Evolutionary conservation across 1,284 basidiomycete genomes (phyloP).

Genomic region (Pulveroboletus sp.): DNA sequence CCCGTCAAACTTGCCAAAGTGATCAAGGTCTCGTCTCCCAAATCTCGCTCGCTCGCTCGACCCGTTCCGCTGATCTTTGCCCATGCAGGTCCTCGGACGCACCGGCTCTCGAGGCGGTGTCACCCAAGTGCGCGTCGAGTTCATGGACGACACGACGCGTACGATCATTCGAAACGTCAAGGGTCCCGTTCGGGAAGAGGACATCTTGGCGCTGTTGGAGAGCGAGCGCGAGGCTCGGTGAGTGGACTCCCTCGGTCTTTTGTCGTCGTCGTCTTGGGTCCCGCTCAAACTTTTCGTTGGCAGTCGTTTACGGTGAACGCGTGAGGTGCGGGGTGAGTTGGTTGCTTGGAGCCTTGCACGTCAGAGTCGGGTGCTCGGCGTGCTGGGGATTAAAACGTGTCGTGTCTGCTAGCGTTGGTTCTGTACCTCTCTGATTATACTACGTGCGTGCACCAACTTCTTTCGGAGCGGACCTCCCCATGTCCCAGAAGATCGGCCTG

Average conservation of each 20-base stretch:
- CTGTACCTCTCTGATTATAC: constrained; percentile 6
- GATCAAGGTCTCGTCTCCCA: constrained; percentile 69
- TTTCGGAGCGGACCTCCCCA: not conserved
- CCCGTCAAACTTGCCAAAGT: constrained; percentile 96
- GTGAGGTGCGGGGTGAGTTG: too few relatives aligned
- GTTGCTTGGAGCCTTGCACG: too few relatives aligned
- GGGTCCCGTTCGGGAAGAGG: constrained; percentile 94
- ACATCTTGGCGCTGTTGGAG: constrained; percentile 97
- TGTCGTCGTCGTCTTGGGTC: not conserved
- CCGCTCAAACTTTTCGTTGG: not conserved
- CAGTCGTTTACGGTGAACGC: constrained; percentile 27
- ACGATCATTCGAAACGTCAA: constrained; percentile 99
- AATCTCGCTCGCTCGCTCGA: not conserved
- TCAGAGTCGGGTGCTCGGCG: too few relatives aligned
- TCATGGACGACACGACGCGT: constrained; percentile 96
- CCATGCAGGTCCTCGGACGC: constrained; percentile 88
- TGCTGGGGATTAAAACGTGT: not conserved
- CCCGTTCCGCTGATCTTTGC: not conserved
- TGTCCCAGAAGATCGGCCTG: not conserved
- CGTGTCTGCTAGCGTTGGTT: not conserved
- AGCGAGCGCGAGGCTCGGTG: constrained; percentile 99
- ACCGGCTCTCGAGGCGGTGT: constrained; percentile 99
- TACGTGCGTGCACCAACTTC: constrained; percentile 1
- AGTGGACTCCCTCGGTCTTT: constrained; percentile 34
- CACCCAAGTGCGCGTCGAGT: constrained; percentile 99